phyloP scores from a whole-genome alignment of 371 early-diverging fungal species.

The Mortierella sp. region DNA sequence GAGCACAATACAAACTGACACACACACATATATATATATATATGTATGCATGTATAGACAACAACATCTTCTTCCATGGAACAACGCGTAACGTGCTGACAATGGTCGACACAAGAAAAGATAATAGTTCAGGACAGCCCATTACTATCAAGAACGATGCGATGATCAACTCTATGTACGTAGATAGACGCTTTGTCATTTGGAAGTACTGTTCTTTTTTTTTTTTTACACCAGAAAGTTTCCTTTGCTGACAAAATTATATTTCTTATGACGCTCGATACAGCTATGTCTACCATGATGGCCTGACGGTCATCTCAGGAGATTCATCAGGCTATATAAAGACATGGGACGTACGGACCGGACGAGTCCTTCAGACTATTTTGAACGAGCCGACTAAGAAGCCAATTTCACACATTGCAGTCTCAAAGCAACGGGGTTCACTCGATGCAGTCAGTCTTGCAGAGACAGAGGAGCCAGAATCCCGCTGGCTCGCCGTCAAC shows the following conservation, averaged over 20 bases:
- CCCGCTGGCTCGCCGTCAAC: conserved; percentile 85
- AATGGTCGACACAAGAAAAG: conserved; percentile 74
- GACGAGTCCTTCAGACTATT: conserved; percentile 60
- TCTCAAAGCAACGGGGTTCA: conserved; percentile 60
- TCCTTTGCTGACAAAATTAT: neutral
- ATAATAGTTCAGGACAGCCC: conserved; percentile 52
- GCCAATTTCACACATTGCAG: conserved; percentile 84
- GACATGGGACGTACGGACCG: conserved; percentile 86
- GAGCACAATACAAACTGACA: neutral
- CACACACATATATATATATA: too few species aligned
- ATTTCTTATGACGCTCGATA: neutral
- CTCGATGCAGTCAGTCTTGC: conserved; percentile 24
- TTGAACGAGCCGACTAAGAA: conserved; percentile 75
- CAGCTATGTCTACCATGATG: conserved; percentile 77
- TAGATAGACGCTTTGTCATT: too few species aligned
- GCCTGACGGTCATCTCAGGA: conserved; percentile 80
- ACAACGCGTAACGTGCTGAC: conserved; percentile 82
- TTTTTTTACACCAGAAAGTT: too few species aligned
- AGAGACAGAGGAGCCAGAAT: conserved; percentile 79
- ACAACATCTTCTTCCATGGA: conserved; percentile 80
- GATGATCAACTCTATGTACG: conserved; percentile 86
- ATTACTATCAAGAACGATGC: conserved; percentile 72
- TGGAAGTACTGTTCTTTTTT: too few species aligned
- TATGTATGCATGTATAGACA: too few species aligned
- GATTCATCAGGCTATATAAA: conserved; percentile 83